Conservation (phyloP, 768 basidiomycete genomes). For the Pleurotus eryngii region DNA sequence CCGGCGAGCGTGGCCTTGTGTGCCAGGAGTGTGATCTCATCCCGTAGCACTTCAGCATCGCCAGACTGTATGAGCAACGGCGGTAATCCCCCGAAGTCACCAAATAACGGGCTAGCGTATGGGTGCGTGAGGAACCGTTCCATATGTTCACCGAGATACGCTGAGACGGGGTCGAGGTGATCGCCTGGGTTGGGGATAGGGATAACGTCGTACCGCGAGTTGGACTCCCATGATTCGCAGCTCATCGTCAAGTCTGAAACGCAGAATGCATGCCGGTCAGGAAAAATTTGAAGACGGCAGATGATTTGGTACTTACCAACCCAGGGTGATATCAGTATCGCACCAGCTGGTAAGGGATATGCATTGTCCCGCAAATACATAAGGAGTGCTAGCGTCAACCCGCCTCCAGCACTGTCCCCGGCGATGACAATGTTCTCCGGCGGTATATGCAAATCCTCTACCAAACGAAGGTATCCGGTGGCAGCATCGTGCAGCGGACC, state of each 20-base stretch:
- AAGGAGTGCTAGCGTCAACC: constrained; percentile 75
- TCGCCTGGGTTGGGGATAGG: constrained; percentile 70
- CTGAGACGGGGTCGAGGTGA: constrained; percentile 90
- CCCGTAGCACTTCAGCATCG: constrained; percentile 92
- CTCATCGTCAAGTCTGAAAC: constrained; percentile 86
- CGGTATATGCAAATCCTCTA: constrained; percentile 86
- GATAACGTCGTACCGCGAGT: constrained; percentile 82
- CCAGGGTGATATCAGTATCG: constrained; percentile 93
- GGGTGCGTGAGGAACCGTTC: constrained; percentile 90
- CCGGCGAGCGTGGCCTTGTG: constrained; percentile 90
- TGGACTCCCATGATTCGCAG: constrained; percentile 97
- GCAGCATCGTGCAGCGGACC: constrained; percentile 86
- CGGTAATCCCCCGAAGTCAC: constrained; percentile 81
- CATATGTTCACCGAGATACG: constrained; percentile 83
- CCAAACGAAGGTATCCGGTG: constrained; percentile 79
- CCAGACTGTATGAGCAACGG: constrained; percentile 91
- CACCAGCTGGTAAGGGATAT: constrained; percentile 80
- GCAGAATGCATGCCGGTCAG: not conserved
- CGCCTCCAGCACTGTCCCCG: constrained; percentile 95
- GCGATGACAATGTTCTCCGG: constrained; percentile 85
- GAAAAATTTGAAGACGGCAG: not conserved
- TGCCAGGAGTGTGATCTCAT: constrained; percentile 87
- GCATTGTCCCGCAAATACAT: constrained; percentile 94
- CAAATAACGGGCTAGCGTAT: constrained; percentile 94
- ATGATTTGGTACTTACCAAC: constrained; percentile 62